phyloP scores from a whole-genome alignment of 768 basidiomycete species.

The Leucogyrophana mollusca region DNA sequence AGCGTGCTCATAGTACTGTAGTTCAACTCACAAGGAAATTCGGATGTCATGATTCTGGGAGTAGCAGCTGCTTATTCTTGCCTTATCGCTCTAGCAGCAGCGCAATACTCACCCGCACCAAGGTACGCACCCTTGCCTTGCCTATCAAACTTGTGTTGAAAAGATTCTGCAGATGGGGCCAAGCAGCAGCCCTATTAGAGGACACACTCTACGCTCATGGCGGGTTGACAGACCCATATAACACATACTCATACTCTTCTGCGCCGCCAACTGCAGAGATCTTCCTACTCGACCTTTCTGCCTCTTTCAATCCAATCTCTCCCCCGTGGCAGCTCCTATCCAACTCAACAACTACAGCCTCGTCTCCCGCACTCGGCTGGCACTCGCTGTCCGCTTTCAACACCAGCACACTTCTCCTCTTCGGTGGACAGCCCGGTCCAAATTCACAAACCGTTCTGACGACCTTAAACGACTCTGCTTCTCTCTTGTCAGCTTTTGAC shows the following conservation, averaged over 20 bases:
- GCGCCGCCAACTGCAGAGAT: conserved; percentile 75
- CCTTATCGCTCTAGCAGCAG: conserved; percentile 13
- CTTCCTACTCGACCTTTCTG: conserved; percentile 62
- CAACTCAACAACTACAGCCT: conserved; percentile 31
- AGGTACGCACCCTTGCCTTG: conserved; percentile 14
- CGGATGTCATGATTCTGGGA: conserved; percentile 9
- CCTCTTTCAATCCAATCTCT: conserved; percentile 53
- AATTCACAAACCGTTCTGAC: conserved; percentile 52
- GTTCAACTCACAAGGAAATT: too few relatives aligned
- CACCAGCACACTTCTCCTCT: conserved; percentile 52
- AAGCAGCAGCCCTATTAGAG: conserved; percentile 59
- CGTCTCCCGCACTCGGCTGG: conserved; percentile 69
- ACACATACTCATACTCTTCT: conserved; percentile 67
- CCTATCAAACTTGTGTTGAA: neutral
- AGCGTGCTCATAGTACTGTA: too few relatives aligned
- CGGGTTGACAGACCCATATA: conserved; percentile 73
- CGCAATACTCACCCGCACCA: conserved; percentile 23
- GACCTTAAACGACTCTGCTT: conserved; percentile 60
- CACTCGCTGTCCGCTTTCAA: conserved; percentile 73
- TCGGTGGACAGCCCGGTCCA: conserved; percentile 75
- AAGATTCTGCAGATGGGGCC: conserved; percentile 69
- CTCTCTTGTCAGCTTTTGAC: conserved; percentile 46
- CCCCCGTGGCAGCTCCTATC: conserved; percentile 70
- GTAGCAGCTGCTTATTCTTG: conserved; percentile 10
- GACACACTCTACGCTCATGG: conserved; percentile 72